A percentile compares a stretch with the other conserved stretches of the same genome.
Conservation (phyloP, 1,284 basidiomycete genomes). For the Cronartium quercuum region DNA sequence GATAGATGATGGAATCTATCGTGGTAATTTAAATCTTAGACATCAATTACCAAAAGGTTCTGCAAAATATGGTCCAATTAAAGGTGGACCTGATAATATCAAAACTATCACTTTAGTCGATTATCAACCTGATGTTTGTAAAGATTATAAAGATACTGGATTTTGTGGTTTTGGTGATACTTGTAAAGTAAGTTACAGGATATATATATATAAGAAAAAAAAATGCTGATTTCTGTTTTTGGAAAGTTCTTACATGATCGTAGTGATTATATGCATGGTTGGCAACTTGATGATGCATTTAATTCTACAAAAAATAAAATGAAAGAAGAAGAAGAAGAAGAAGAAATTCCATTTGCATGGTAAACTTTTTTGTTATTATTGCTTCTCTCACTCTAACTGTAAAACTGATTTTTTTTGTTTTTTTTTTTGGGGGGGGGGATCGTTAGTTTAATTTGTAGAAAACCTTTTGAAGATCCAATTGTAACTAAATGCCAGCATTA, state of each 20-base stretch:
- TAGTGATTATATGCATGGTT: constrained; percentile 80
- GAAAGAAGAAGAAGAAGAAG: constrained; percentile 51
- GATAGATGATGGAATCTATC: constrained; percentile 79
- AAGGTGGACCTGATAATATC: constrained; percentile 63
- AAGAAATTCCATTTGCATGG: constrained; percentile 94
- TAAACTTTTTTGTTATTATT: not conserved
- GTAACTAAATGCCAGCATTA: constrained; percentile 96
- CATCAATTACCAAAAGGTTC: constrained; percentile 54
- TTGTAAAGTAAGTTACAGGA: constrained; percentile 74
- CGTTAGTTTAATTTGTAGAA: constrained; percentile 70
- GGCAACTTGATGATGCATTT: constrained; percentile 74
- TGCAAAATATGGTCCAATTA: constrained; percentile 43
- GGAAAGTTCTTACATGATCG: constrained; percentile 52
- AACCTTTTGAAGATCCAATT: constrained; percentile 88
- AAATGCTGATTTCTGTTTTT: constrained; percentile 44
- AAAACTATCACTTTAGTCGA: constrained; percentile 90
- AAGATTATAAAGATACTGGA: constrained; percentile 99
- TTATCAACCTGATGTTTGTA: constrained; percentile 98
- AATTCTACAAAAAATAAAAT: constrained; percentile 44
- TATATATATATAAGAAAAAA: constrained; percentile 70
- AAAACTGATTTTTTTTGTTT: not conserved
- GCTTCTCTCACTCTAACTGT: not conserved
- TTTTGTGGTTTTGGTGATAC: constrained; percentile 99
- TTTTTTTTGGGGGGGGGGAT: not conserved
- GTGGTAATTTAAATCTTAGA: constrained; percentile 73